phyloP scores from a whole-genome alignment of 495 filamentous ascomycete genomes.

The Cercophora newfieldiana region DNA sequence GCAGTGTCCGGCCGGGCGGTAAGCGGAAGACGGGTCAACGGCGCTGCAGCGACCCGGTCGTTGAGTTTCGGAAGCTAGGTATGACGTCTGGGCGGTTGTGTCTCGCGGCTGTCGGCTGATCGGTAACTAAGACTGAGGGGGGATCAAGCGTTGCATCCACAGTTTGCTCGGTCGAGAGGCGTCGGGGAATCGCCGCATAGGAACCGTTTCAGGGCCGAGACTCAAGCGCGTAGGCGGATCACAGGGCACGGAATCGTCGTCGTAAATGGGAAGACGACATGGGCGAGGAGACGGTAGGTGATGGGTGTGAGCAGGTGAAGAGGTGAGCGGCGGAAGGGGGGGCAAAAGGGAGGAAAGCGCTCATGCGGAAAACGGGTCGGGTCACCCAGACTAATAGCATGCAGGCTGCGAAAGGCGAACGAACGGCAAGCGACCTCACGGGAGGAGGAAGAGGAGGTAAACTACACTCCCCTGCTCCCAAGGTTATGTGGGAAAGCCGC shows the following conservation, averaged over 20 bases:
- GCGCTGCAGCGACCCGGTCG: background rate
- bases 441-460: background rate
- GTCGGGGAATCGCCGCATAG: constrained; percentile 9
- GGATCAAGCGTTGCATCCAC: constrained; percentile 20
- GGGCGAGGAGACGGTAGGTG: background rate
- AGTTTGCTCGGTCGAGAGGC: constrained; percentile 6
- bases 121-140: constrained; percentile 9
- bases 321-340: background rate
- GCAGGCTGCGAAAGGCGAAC: constrained; percentile 12
- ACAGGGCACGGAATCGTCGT: background rate
- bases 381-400: constrained; percentile 21
- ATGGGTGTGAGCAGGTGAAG: too few species aligned
- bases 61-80: constrained; percentile 2
- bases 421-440: constrained; percentile 8
- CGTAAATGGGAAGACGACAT: background rate
- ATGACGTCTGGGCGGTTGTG: constrained; percentile 26
- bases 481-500: background rate
- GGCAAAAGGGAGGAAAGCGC: constrained; percentile 3
- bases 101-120: constrained; percentile 20
- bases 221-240: background rate
- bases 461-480: background rate
- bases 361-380: constrained; percentile 5
- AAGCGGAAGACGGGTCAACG: background rate
- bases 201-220: background rate
- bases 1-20: background rate